These are phyloP conservation scores for Colletotrichum sp. DNA, from an alignment of 2,329 filamentous ascomycete genomes.

Conservation along the genomic window DNA sequence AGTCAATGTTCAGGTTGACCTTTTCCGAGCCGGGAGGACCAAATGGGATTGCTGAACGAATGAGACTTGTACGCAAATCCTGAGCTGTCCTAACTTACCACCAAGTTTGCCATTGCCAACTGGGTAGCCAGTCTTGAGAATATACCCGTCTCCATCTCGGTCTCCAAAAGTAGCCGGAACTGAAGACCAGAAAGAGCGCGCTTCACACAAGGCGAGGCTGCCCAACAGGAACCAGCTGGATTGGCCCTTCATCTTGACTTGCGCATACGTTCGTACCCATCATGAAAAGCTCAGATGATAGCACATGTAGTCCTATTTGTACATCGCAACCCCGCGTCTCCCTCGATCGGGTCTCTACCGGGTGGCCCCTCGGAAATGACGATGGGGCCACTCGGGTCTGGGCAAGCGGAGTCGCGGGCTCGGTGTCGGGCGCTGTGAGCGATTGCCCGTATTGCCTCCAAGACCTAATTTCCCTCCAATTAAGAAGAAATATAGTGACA, in stretches of 20 bases:
- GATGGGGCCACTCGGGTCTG: neutral
- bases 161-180: constrained; percentile 1
- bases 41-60: constrained; percentile 40
- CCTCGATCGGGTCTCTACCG: neutral
- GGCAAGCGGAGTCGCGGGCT: neutral
- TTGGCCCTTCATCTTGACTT: neutral
- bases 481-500: neutral
- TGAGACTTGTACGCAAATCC: no score
- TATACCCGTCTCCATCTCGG: neutral
- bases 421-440: neutral
- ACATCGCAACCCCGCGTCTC: neutral
- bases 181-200: constrained; percentile 9
- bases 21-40: constrained; percentile 46
- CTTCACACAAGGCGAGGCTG: neutral
- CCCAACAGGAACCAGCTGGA: neutral
- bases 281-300: accelerated
- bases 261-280: neutral
- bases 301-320: neutral
- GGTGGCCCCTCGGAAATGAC: neutral
- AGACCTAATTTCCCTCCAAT: constrained; percentile 5
- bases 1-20: constrained; percentile 52
- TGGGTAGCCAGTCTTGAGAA: constrained; percentile 43
- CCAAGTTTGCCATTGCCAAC: constrained; percentile 55
- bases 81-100: constrained; percentile 28
- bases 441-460: neutral